Percentiles rank a stretch among this genome's conserved stretches.
Evolutionary conservation across 148 eudicot genomes (phyloP).

Genomic region (Amaranthus cruentus): DNA sequence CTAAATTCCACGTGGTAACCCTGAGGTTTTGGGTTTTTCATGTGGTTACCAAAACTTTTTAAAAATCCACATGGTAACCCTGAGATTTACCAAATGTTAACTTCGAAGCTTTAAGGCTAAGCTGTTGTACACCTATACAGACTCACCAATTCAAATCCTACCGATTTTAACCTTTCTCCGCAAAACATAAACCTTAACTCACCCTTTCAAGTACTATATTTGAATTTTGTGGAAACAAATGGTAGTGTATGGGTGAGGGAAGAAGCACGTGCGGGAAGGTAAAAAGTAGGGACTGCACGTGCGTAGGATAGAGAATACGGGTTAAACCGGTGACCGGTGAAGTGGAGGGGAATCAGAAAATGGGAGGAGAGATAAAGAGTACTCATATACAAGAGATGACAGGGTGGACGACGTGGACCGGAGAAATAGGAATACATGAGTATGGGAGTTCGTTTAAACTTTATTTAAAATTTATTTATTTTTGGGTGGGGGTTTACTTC

Average conservation of each 20-base stretch:
- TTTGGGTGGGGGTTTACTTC: not conserved
- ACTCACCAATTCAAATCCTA: too few relatives aligned
- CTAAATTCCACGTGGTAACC: too few relatives aligned
- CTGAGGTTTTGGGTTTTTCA: too few relatives aligned
- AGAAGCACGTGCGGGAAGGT: slow-evolving; percentile 29
- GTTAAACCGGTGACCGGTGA: slow-evolving; percentile 24
- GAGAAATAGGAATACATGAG: not conserved
- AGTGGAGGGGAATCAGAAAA: slow-evolving; percentile 34
- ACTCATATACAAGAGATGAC: slow-evolving; percentile 21
- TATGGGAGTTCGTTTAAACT: not conserved
- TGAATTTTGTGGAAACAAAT: not conserved
- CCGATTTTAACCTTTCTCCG: too few relatives aligned
- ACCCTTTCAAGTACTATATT: too few relatives aligned
- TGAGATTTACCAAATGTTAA: too few relatives aligned
- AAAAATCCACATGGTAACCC: too few relatives aligned
- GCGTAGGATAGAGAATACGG: slow-evolving; percentile 18
- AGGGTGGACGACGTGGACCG: slow-evolving; percentile 38
- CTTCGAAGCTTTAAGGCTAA: too few relatives aligned
- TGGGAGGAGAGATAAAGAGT: slow-evolving; percentile 19
- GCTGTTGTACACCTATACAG: too few relatives aligned
- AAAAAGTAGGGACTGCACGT: slow-evolving; percentile 31
- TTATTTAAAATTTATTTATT: not conserved
- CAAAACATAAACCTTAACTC: too few relatives aligned
- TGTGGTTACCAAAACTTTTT: too few relatives aligned
- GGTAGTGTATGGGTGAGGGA: slow-evolving; percentile 33